Conservation (phyloP, 148 eudicot genomes). For the Rhododendron henanense region DNA sequence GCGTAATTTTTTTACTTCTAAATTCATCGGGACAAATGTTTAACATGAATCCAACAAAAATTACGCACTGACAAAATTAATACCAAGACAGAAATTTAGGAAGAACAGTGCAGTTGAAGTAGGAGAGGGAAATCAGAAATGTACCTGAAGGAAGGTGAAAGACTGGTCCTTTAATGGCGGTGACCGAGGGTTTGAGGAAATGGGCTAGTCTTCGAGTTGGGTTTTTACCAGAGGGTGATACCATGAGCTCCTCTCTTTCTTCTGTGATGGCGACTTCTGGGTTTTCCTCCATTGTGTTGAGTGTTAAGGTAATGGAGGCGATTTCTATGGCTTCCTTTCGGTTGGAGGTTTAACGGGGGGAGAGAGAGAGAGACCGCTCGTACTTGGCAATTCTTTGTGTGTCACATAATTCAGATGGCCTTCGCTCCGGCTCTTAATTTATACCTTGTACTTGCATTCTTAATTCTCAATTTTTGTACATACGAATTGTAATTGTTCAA, state of each 20-base stretch:
- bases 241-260: not conserved
- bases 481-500: no score
- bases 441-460: no score
- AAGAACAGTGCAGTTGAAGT: not conserved
- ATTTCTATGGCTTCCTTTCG: not conserved
- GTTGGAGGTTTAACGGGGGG: not conserved
- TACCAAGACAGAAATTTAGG: constrained; percentile 6
- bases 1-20: no score
- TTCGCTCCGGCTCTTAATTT: no score
- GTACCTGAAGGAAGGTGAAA: not conserved
- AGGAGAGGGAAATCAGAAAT: not conserved
- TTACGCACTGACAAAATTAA: not conserved
- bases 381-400: no score
- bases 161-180: not conserved
- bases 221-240: not conserved
- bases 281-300: not conserved
- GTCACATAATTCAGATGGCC: no score
- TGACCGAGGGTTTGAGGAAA: no score
- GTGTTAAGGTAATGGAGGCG: not conserved
- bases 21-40: no score
- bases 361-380: no score
- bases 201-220: not conserved
- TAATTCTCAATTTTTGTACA: no score
- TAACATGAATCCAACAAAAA: not conserved
- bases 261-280: not conserved